A percentile compares a stretch with the other conserved stretches of the same genome.
These are phyloP conservation scores for Phytophthora quininea DNA, from an alignment of 352 stramenopile species.

Conservation along the genomic window DNA sequence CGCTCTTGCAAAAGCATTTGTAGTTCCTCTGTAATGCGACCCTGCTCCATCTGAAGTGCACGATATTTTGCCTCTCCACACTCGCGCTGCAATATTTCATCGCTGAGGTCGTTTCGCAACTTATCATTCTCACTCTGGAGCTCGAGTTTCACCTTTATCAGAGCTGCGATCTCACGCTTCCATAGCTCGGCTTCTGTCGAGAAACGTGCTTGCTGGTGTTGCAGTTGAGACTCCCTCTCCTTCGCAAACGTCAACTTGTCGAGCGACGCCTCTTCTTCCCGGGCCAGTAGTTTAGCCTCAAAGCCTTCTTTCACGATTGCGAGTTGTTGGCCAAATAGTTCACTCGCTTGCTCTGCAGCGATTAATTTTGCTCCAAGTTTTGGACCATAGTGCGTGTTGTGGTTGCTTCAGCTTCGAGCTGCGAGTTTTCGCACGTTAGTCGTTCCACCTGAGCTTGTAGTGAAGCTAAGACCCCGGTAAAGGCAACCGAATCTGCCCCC, in stretches of 20 bases:
- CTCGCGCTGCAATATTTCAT: slow-evolving; percentile 11
- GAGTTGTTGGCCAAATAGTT: slow-evolving; percentile 46
- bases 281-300: slow-evolving; percentile 43
- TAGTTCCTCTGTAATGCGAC: slow-evolving; percentile 23
- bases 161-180: slow-evolving; percentile 50
- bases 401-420: slow-evolving; percentile 27
- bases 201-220: slow-evolving; percentile 41
- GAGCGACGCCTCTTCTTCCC: slow-evolving; percentile 37
- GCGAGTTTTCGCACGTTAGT: slow-evolving; percentile 29
- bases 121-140: slow-evolving; percentile 38
- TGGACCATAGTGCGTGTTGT: slow-evolving; percentile 21
- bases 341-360: slow-evolving; percentile 45
- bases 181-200: slow-evolving; percentile 42
- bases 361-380: slow-evolving; percentile 44
- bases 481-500: not conserved
- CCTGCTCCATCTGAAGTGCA: slow-evolving; percentile 14
- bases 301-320: slow-evolving; percentile 53
- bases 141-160: slow-evolving; percentile 51
- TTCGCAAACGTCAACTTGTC: slow-evolving; percentile 37
- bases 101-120: slow-evolving; percentile 23
- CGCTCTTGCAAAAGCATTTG: slow-evolving; percentile 22
- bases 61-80: slow-evolving; percentile 18
- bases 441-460: slow-evolving; percentile 27
- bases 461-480: slow-evolving; percentile 27
- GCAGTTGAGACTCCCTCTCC: slow-evolving; percentile 42